phyloP scores from a whole-genome alignment of 2,329 filamentous ascomycete species.

The Fonsecaea monophora region DNA sequence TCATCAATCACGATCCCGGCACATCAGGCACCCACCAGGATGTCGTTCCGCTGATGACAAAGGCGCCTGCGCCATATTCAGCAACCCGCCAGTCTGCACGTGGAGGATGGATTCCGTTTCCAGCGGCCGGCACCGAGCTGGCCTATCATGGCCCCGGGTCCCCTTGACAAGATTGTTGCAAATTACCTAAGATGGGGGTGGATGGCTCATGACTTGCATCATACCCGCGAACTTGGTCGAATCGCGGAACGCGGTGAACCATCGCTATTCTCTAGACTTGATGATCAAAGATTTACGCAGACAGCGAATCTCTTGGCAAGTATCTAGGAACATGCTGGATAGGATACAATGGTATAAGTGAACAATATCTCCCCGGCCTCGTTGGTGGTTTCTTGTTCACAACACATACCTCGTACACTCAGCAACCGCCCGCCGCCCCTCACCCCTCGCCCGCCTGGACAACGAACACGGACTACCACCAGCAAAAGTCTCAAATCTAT shows the following conservation, averaged over 20 bases:
- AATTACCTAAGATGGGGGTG: background rate
- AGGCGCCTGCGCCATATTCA: constrained; percentile 4
- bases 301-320: background rate
- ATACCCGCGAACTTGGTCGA: background rate
- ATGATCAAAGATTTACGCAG: background rate
- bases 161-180: background rate
- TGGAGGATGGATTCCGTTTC: constrained; percentile 11
- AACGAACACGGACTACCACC: background rate
- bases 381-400: background rate
- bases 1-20: background rate
- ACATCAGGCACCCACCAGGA: background rate
- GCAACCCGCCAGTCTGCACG: constrained; percentile 12
- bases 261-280: background rate
- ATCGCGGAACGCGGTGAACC: background rate
- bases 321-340: background rate
- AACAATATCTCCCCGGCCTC: background rate
- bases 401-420: background rate
- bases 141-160: background rate
- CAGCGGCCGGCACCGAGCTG: background rate
- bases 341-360: background rate
- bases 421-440: background rate
- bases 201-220: background rate
- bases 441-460: background rate
- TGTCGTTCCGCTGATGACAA: background rate
- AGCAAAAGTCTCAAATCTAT: background rate